Percentiles rank a stretch among this genome's conserved stretches.
Evolutionary conservation across 371 early-diverging fungal genomes (phyloP).

Genomic region (Funneliformis caledonium): DNA sequence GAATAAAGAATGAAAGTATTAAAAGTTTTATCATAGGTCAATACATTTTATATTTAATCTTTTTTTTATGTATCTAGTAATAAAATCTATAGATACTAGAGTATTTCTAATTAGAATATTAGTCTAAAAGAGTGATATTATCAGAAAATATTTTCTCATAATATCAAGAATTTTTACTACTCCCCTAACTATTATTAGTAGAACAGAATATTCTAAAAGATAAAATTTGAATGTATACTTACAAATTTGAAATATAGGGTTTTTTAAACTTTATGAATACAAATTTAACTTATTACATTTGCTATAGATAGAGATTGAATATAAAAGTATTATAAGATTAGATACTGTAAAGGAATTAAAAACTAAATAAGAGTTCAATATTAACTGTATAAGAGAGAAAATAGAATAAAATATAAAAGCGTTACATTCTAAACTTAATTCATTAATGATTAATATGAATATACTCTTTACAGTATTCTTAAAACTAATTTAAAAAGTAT

Average conservation of each 20-base stretch:
- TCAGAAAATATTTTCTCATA: conserved; percentile 32
- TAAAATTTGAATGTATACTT: conserved; percentile 23
- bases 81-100: conserved; percentile 32
- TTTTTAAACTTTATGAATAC: conserved; percentile 36
- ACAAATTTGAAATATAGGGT: neutral
- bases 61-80: neutral
- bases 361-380: neutral
- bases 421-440: conserved; percentile 30
- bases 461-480: conserved; percentile 27
- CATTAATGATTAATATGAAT: conserved; percentile 20
- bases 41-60: neutral
- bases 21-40: conserved; percentile 24
- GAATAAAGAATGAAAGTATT: conserved; percentile 31
- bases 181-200: conserved; percentile 19
- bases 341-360: conserved; percentile 37
- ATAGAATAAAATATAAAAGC: conserved; percentile 33
- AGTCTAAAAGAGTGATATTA: conserved; percentile 24
- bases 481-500: conserved; percentile 14
- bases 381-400: conserved; percentile 16
- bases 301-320: conserved; percentile 32
- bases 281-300: conserved; percentile 38
- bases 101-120: conserved; percentile 23
- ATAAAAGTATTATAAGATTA: conserved; percentile 34
- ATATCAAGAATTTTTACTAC: conserved; percentile 38
- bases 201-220: conserved; percentile 32